These are phyloP conservation scores for Murraya koenigii DNA, from an alignment of 345 rosid genomes.

Conservation along the genomic window DNA sequence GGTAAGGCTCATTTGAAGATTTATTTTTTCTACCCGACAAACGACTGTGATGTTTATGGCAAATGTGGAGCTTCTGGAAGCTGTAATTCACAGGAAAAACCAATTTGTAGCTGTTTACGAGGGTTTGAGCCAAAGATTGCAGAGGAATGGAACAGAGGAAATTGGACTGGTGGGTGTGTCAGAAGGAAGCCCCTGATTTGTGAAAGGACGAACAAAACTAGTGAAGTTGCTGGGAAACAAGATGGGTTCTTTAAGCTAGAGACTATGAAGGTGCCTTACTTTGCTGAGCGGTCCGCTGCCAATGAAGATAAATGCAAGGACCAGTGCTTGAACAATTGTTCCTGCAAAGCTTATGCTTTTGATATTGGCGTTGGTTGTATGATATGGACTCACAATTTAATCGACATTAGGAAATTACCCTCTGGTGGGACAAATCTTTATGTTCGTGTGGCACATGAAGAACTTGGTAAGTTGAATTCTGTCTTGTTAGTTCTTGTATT, in stretches of 20 bases:
- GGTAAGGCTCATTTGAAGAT: constrained; percentile 17
- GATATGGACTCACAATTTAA: constrained; percentile 40
- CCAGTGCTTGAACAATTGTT: constrained; percentile 43
- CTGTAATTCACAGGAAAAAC: constrained; percentile 23
- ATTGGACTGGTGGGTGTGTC: constrained; percentile 50
- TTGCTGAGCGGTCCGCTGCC: constrained; percentile 17
- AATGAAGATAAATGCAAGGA: constrained; percentile 28
- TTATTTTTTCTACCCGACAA: not conserved
- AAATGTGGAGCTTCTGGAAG: constrained; percentile 49
- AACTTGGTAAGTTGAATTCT: constrained; percentile 16
- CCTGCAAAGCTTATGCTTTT: constrained; percentile 17
- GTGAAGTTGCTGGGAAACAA: constrained; percentile 17
- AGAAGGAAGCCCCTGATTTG: constrained; percentile 38
- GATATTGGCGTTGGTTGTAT: constrained; percentile 39
- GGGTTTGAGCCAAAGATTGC: constrained; percentile 46
- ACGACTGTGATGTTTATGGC: constrained; percentile 43
- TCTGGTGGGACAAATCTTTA: constrained; percentile 34
- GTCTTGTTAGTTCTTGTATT: not conserved
- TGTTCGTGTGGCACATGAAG: constrained; percentile 21
- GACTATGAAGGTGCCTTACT: constrained; percentile 43
- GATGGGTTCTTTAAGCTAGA: constrained; percentile 42
- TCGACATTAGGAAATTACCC: constrained; percentile 35
- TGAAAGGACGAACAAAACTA: constrained; percentile 15
- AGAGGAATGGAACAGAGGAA: constrained; percentile 40
- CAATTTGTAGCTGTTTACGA: constrained; percentile 48